Evolutionary conservation across 805 yeast genomes (phyloP), one percentile per base, ranked within the genome.

Genomic region (Kuraishia piskuri): DNA sequence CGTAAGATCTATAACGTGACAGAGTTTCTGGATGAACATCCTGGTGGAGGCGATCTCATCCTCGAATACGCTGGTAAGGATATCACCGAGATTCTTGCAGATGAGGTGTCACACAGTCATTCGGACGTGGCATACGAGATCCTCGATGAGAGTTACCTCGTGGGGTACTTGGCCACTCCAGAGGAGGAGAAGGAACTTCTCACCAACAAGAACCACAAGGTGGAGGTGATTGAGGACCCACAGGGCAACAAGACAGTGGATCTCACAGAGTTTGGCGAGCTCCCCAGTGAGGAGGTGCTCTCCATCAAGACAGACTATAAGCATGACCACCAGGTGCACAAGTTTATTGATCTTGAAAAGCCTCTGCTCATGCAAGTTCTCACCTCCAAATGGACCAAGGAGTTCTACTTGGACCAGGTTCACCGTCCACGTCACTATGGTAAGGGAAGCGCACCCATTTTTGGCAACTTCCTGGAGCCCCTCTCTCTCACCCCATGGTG

Each of bases 401-500:
- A 89, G 47, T 92, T 94, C 64, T 94, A 94, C 68, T 76, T 94
- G 64, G 96, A 90, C 66, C 97, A 94, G 71, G 94, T 94, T 47
- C 99, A 94, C 69, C 83, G 97, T 70, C 99, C 99, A 52, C 84
- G 99, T 67, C 99, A 94, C 69, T 94, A 91, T 66, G 98, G 98
- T 59, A 84, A 90, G 66, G 97, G 97, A 10, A 89, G 97, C 2
- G 99, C 99, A 12, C 97, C 91, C 6, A 68, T 94, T 53, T 94
- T 94, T 69, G 99, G 99, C 50, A 90, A 91, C 70, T 88, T 92
- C 68, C 73, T 94, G 56, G 99, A 94, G 71, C 97, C 97, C 3
- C 65, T 94, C 23, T 83, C 96, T 7, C 75, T 86, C 63, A 94
- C 99, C 2, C 86, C 97, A 12, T 94, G 98, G 98, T 94, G 84